These are phyloP conservation scores for Musa acuminata DNA, from an alignment of 176 grass and related monocot species.

Conservation along the genomic window DNA sequence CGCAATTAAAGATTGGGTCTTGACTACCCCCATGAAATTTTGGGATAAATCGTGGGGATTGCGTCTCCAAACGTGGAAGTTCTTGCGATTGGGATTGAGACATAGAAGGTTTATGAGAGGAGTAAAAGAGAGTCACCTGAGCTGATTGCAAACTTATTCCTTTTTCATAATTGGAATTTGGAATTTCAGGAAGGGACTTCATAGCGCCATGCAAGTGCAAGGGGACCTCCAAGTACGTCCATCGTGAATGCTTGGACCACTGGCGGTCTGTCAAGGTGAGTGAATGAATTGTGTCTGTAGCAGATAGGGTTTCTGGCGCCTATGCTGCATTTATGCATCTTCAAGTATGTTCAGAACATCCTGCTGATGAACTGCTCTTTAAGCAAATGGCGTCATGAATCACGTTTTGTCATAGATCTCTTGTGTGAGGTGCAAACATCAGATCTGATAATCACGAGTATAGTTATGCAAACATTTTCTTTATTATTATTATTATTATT, in stretches of 20 bases:
- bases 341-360: background rate
- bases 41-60: background rate
- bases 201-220: constrained; percentile 99
- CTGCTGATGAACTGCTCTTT: too few relatives aligned
- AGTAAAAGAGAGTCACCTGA: background rate
- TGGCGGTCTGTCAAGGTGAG: constrained; percentile 84
- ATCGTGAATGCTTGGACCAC: constrained; percentile 96
- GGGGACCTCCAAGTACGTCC: constrained; percentile 95
- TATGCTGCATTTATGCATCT: background rate
- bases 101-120: background rate
- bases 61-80: background rate
- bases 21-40: background rate
- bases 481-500: too few relatives aligned
- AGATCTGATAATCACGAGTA: background rate
- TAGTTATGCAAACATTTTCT: too few relatives aligned
- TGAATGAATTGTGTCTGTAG: background rate
- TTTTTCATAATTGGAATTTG: background rate
- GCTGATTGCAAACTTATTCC: background rate
- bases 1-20: background rate
- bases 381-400: background rate
- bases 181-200: constrained; percentile 86
- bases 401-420: background rate
- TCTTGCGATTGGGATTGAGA: background rate
- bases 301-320: background rate
- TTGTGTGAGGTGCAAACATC: background rate